These are phyloP conservation scores for Biscogniauxia marginata DNA, from an alignment of 2,329 filamentous ascomycete species.

Conservation along the genomic window DNA sequence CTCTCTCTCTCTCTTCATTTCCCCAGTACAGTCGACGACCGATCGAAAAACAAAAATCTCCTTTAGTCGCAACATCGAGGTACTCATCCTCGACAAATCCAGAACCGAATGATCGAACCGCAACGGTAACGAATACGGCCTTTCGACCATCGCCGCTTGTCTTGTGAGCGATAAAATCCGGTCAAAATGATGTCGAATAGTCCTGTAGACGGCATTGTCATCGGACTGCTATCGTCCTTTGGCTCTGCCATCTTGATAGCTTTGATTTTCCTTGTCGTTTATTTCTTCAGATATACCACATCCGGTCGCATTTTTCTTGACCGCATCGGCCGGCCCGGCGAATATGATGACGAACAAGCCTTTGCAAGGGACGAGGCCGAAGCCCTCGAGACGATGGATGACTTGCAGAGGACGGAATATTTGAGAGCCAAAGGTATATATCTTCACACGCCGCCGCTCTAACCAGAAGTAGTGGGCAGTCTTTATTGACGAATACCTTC, in stretches of 20 bases:
- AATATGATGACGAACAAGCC: slow-evolving; percentile 96
- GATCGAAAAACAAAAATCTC: neutral
- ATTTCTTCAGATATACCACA: slow-evolving; percentile 89
- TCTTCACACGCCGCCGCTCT: slow-evolving; percentile 2
- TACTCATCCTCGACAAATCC: slow-evolving; percentile 25
- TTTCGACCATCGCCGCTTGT: slow-evolving; percentile 11
- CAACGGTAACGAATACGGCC: slow-evolving; percentile 31
- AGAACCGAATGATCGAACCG: slow-evolving; percentile 28
- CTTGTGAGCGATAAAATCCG: slow-evolving; percentile 8
- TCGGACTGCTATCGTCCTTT: slow-evolving; percentile 91
- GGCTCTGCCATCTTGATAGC: slow-evolving; percentile 85
- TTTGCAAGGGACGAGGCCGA: slow-evolving; percentile 93
- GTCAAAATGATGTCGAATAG: slow-evolving; percentile 25
- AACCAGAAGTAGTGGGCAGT: slow-evolving; percentile 1
- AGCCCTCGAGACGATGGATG: slow-evolving; percentile 93
- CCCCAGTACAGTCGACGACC: neutral
- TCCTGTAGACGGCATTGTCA: slow-evolving; percentile 73
- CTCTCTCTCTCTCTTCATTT: slow-evolving; percentile 4
- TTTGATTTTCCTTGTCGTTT: slow-evolving; percentile 76
- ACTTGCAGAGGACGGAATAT: slow-evolving; percentile 86
- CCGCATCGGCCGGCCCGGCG: slow-evolving; percentile 86
- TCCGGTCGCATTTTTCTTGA: slow-evolving; percentile 90
- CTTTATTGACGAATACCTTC: slow-evolving; percentile 1
- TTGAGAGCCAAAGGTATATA: slow-evolving; percentile 87
- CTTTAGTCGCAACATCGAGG: slow-evolving; percentile 18